Percentiles rank a stretch among this genome's conserved stretches.
phyloP scores from a whole-genome alignment of 208 protist species.

The Wallacemonas sp. region DNA sequence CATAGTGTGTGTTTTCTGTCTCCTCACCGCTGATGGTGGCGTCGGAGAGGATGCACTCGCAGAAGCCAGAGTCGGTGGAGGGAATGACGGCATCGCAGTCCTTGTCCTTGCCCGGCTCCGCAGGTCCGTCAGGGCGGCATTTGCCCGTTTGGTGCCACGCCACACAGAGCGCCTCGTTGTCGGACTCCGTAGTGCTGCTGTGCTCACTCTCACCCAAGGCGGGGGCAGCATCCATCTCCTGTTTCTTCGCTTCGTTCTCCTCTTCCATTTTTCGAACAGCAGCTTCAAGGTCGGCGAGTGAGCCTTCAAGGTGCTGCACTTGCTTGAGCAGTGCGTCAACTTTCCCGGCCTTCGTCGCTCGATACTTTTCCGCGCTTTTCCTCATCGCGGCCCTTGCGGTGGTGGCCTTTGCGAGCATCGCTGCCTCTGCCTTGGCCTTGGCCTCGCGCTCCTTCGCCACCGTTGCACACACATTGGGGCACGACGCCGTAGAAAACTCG shows the following conservation, averaged over 20 bases:
- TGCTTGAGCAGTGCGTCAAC: conserved; percentile 16
- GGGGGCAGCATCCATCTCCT: no score
- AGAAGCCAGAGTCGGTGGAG: conserved; percentile 37
- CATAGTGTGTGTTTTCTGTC: conserved; percentile 9
- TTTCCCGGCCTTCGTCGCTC: conserved; percentile 10
- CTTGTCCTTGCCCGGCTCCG: conserved; percentile 19
- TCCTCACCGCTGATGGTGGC: neutral
- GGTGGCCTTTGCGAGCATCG: conserved; percentile 24
- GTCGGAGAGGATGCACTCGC: conserved; percentile 34
- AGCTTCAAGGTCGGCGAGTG: conserved; percentile 1
- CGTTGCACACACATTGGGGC: conserved; percentile 69
- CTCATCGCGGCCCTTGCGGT: conserved; percentile 16
- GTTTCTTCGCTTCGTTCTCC: conserved; percentile 27
- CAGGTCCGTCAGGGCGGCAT: conserved; percentile 27
- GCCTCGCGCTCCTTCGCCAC: conserved; percentile 20
- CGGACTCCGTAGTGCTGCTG: conserved; percentile 4
- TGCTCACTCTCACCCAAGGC: conserved; percentile 1
- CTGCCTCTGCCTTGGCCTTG: conserved; percentile 18
- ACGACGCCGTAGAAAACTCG: conserved; percentile 49
- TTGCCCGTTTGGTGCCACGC: conserved; percentile 42
- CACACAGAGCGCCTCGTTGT: conserved; percentile 17
- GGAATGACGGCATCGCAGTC: conserved; percentile 36
- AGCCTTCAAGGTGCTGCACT: conserved; percentile 10
- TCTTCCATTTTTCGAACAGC: conserved; percentile 24
- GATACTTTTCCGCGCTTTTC: conserved; percentile 10